These are phyloP conservation scores for Salix udensis DNA, from an alignment of 345 rosid species.

Conservation along the genomic window DNA sequence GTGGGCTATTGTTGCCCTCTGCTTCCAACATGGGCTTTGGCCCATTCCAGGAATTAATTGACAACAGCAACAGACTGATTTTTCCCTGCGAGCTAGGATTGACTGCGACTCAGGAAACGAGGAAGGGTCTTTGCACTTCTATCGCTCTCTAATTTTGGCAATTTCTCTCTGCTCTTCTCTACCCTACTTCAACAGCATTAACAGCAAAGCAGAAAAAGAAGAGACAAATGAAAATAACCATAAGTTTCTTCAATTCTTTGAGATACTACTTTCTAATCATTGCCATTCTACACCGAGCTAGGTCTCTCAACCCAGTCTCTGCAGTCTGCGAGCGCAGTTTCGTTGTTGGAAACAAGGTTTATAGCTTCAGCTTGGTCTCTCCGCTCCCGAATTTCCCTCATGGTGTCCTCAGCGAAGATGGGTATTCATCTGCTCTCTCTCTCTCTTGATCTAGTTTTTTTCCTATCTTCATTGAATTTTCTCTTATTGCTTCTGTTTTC, in stretches of 20 bases:
- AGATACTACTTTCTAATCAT: constrained; percentile 27
- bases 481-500: background rate
- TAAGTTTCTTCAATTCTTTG: constrained; percentile 11
- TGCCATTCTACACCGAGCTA: constrained; percentile 25
- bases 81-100: no score
- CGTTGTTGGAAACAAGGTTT: constrained; percentile 43
- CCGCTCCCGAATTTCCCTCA: constrained; percentile 66
- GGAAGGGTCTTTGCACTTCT: no score
- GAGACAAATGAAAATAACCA: no score
- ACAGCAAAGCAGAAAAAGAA: no score
- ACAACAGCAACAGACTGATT: background rate
- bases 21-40: background rate
- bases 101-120: no score
- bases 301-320: constrained; percentile 23
- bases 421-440: constrained; percentile 41
- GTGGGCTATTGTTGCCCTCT: background rate
- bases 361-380: constrained; percentile 67
- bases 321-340: constrained; percentile 62
- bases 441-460: constrained; percentile 22
- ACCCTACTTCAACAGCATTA: no score
- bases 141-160: no score
- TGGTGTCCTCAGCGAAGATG: constrained; percentile 95
- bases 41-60: background rate
- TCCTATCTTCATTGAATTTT: background rate
- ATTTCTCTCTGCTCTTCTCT: no score